Evolutionary conservation across 306 rosid species (phyloP), one percentile per base, ranked within the genome.

Genomic region (Quercus wislizeni): DNA sequence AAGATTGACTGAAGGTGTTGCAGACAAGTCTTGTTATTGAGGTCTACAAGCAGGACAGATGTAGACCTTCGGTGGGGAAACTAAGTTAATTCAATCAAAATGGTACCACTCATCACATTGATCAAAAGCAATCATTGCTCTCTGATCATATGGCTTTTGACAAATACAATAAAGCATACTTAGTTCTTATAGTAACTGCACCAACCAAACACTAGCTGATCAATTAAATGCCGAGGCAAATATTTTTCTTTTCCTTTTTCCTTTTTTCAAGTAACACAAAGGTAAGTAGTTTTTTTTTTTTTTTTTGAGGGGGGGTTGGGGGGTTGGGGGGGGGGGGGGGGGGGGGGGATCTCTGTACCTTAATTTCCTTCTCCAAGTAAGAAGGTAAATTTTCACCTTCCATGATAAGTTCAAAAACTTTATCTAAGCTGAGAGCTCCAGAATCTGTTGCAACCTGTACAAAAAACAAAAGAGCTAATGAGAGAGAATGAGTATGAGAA

Each of bases 81-180:
- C 80, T 78, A 95, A 79, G 71, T 91, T 89, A 87, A 95, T 83
- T 84, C 99, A 95, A 79, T 91, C 98, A 70, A 91, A 92, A 87
- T 95, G 99, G 83, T 95, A 89, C 99, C 99, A 95, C 77, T 92
- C 99, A 58, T 82, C 88, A 79, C 97, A 95, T 23, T 76, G 86
- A 80, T 86, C 91, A 81, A 97, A 91, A 10, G 99, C 95, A 84
- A 92, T 93, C 99, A 95, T 95, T 21, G 90, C 87, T 76, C 88
- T 82, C 10, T 81, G 88, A 85, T 91, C 94, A 71, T 90, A 85
- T 7, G 98, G 97, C 89, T 88, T 90, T 59, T 97, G 88, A 69
- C 99, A 95, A 78, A 95, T 91, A 87, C 98, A 95, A 83, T 91
- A 87, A 70, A 95, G 97, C 95, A 84, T 92, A 81, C 98, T 86